Evolutionary conservation across 345 rosid species (phyloP).

Genomic region (Eucalyptus sp.): DNA sequence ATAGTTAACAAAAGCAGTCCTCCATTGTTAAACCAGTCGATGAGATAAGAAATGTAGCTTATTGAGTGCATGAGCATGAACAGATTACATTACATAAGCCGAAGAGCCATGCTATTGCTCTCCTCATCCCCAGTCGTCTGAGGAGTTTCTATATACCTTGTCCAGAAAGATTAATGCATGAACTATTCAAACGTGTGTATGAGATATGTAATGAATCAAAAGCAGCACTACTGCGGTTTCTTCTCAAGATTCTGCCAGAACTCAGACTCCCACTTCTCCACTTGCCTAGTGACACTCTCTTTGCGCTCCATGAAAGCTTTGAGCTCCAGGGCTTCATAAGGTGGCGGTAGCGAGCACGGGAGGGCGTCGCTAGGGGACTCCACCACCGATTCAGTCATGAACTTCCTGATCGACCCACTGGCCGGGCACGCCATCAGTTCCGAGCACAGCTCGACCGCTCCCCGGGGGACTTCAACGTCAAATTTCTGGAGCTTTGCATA

Average conservation of each 20-base stretch:
- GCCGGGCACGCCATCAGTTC: slow-evolving; percentile 50
- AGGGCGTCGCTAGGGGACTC: slow-evolving; percentile 32
- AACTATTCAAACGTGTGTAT: too few relatives aligned
- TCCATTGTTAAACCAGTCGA: too few relatives aligned
- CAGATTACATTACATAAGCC: background rate
- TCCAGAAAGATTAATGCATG: background rate
- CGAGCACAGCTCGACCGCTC: slow-evolving; percentile 34
- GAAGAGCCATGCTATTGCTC: too few relatives aligned
- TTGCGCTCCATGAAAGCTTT: slow-evolving; percentile 6
- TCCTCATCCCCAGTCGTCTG: background rate
- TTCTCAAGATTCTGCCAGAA: slow-evolving; percentile 29
- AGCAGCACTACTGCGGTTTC: background rate
- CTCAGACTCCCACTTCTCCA: slow-evolving; percentile 31
- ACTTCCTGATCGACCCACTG: slow-evolving; percentile 26
- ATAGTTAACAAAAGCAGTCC: background rate
- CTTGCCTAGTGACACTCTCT: slow-evolving; percentile 4
- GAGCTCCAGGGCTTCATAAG: slow-evolving; percentile 41
- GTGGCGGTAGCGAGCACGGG: slow-evolving; percentile 52
- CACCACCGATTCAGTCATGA: slow-evolving; percentile 54
- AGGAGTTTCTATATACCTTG: background rate
- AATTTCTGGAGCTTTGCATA: slow-evolving; percentile 46
- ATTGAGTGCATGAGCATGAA: background rate
- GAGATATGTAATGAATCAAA: too few relatives aligned
- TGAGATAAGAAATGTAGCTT: background rate
- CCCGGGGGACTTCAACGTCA: slow-evolving; percentile 26